A percentile compares a stretch with the other conserved stretches of the same genome.
Conservation (phyloP, 768 basidiomycete genomes). For the Dentipellis sp. region DNA sequence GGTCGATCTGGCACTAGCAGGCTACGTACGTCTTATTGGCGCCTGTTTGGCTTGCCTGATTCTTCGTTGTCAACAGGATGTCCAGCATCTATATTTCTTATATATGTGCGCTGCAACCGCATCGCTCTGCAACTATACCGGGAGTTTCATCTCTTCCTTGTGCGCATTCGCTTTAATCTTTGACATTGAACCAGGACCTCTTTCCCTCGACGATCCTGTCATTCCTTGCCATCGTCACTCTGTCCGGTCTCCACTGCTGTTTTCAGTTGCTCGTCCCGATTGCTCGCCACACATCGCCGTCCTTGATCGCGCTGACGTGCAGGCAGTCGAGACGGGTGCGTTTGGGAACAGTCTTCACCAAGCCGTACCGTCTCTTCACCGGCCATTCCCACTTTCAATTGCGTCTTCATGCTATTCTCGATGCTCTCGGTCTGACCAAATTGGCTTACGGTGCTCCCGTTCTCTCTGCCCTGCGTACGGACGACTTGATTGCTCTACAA, state of each 20-base stretch:
- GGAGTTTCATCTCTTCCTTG: not conserved
- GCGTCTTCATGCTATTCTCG: too few species aligned
- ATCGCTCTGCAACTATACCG: not conserved
- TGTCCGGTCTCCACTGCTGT: not conserved
- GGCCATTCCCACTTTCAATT: too few species aligned
- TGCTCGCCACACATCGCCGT: not conserved
- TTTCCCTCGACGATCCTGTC: not conserved
- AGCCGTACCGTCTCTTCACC: conserved; percentile 15
- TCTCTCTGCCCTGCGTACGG: not conserved
- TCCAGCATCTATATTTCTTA: not conserved
- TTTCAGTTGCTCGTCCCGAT: not conserved
- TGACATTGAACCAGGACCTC: not conserved
- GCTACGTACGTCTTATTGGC: not conserved
- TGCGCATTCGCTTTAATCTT: not conserved
- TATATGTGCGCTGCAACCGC: not conserved
- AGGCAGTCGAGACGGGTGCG: conserved; percentile 7
- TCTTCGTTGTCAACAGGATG: not conserved
- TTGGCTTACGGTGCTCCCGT: not conserved
- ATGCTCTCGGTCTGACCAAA: not conserved
- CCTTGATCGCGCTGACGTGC: not conserved
- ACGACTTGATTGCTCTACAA: not conserved
- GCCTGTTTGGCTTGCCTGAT: not conserved
- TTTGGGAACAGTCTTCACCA: conserved; percentile 28
- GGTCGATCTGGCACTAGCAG: not conserved
- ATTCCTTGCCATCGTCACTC: not conserved